These are phyloP conservation scores for Datura wrightii DNA, from an alignment of 257 asterid species.

Conservation along the genomic window DNA sequence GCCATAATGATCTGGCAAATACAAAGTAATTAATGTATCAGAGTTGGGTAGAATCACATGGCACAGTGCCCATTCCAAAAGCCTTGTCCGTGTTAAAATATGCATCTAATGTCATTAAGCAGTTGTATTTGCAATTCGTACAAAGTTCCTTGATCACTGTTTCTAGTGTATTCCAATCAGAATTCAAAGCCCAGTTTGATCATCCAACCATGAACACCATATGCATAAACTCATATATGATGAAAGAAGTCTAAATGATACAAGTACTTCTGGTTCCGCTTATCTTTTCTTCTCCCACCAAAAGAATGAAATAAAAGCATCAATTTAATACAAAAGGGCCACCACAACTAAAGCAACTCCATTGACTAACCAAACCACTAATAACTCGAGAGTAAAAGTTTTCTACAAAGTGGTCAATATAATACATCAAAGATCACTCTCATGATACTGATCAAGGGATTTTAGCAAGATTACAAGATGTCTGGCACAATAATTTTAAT, in stretches of 20 bases:
- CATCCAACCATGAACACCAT: background rate
- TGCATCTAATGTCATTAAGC: background rate
- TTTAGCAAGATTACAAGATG: background rate
- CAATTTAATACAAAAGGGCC: background rate
- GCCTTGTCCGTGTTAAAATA: background rate
- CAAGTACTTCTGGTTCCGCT: background rate
- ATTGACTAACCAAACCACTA: background rate
- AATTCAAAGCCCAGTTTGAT: background rate
- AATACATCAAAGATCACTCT: background rate
- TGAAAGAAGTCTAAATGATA: background rate
- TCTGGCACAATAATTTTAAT: background rate
- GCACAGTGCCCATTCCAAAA: background rate
- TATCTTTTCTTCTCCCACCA: background rate
- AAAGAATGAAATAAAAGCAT: background rate
- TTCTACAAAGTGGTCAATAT: background rate
- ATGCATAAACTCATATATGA: background rate
- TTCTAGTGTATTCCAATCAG: background rate
- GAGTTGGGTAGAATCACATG: background rate
- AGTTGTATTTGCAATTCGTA: background rate
- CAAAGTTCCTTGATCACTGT: background rate
- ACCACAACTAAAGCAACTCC: background rate
- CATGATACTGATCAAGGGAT: background rate
- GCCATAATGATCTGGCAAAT: slow-evolving; percentile 66
- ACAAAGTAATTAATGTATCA: background rate
- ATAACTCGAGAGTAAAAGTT: background rate